Evolutionary conservation across 805 yeast species (phyloP).

Genomic region (Pichia phayaonensis): DNA sequence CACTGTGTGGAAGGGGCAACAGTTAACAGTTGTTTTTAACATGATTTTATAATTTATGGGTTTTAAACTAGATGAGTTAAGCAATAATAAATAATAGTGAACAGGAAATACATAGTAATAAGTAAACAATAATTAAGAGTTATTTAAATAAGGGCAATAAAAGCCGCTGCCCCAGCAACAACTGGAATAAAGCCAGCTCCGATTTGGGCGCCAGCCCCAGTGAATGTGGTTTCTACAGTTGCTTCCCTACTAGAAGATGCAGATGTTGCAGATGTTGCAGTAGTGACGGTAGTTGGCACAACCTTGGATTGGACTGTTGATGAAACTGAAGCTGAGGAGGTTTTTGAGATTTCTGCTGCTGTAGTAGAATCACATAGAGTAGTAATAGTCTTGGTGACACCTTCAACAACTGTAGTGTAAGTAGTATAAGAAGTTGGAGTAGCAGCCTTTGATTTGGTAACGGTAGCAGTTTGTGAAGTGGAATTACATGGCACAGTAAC

Average conservation of each 20-base stretch:
- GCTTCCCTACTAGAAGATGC: background rate
- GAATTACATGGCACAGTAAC: slow-evolving; percentile 4
- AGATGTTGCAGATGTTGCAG: background rate
- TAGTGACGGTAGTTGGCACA: background rate
- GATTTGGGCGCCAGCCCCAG: background rate
- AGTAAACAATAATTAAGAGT: background rate
- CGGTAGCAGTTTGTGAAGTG: too few species aligned
- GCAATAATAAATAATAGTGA: too few species aligned
- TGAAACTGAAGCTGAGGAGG: background rate
- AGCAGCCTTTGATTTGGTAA: too few species aligned
- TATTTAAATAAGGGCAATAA: background rate
- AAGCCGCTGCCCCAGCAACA: background rate
- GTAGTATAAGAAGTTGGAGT: slow-evolving; percentile 1
- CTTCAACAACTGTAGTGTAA: slow-evolving; percentile 9
- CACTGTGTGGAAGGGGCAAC: too few species aligned
- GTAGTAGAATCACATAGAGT: slow-evolving; percentile 4
- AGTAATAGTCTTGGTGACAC: slow-evolving; percentile 5
- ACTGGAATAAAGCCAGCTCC: background rate
- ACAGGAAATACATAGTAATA: background rate
- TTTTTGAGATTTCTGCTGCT: background rate
- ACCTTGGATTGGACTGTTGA: background rate
- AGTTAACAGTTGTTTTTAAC: too few species aligned
- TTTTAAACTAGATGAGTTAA: background rate
- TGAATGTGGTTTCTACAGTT: background rate
- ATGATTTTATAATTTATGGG: too few species aligned